Evolutionary conservation across 805 yeast genomes (phyloP).

Genomic region (Maudiozyma saulgeensis): DNA sequence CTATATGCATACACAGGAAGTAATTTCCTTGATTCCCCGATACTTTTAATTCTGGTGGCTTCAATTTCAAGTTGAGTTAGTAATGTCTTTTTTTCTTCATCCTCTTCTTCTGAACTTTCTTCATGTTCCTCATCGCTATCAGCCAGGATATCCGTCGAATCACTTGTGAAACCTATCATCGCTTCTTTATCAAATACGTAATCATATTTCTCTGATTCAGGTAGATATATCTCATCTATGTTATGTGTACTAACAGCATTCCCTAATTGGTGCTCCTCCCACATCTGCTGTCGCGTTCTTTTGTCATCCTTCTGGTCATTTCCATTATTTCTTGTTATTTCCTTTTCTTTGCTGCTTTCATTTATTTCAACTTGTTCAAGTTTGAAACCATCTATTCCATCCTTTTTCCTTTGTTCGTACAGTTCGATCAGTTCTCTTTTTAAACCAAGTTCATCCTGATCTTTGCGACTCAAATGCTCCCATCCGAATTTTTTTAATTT

Average conservation of each 20-base stretch:
- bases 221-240: slow-evolving; percentile 21
- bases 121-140: slow-evolving; percentile 27
- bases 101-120: slow-evolving; percentile 19
- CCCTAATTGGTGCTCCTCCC: slow-evolving; percentile 29
- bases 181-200: slow-evolving; percentile 67
- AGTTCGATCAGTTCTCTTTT: slow-evolving; percentile 42
- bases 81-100: slow-evolving; percentile 18
- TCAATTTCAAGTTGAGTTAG: slow-evolving; percentile 18
- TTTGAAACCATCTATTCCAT: slow-evolving; percentile 34
- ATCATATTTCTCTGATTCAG: slow-evolving; percentile 43
- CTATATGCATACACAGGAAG: slow-evolving; percentile 69
- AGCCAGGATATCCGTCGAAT: slow-evolving; percentile 25
- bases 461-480: slow-evolving; percentile 39
- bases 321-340: slow-evolving; percentile 6
- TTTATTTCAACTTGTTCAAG: slow-evolving; percentile 41
- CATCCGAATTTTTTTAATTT: slow-evolving; percentile 46
- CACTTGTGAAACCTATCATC: slow-evolving; percentile 45
- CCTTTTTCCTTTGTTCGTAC: slow-evolving; percentile 33
- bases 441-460: slow-evolving; percentile 41
- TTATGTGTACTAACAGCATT: slow-evolving; percentile 17
- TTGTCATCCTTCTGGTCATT: slow-evolving; percentile 22
- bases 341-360: not conserved
- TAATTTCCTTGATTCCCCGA: slow-evolving; percentile 48
- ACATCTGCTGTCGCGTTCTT: slow-evolving; percentile 26
- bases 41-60: slow-evolving; percentile 20